Percentiles rank a stretch among this genome's conserved stretches.
These are phyloP conservation scores for Suillus luteus DNA, from an alignment of 768 basidiomycete genomes.

Conservation along the genomic window DNA sequence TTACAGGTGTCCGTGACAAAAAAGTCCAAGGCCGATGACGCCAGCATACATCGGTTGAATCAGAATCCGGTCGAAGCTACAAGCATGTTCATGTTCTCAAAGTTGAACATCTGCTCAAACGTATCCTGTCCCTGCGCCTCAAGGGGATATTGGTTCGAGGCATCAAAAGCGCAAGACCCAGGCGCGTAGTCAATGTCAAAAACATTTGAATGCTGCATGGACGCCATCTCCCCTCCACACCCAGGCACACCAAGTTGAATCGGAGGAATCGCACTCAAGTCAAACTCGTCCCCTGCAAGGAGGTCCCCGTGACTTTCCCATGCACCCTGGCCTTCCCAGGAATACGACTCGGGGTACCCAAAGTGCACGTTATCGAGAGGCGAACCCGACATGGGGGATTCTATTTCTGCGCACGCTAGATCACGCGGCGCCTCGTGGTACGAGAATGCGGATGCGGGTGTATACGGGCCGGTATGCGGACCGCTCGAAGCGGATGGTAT, in stretches of 20 bases:
- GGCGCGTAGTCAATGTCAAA: slow-evolving; percentile 27
- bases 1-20: slow-evolving; percentile 28
- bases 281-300: slow-evolving; percentile 65
- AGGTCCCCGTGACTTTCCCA: slow-evolving; percentile 39
- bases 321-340: slow-evolving; percentile 34
- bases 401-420: slow-evolving; percentile 16
- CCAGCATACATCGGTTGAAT: slow-evolving; percentile 38
- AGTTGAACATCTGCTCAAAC: slow-evolving; percentile 40
- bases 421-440: slow-evolving; percentile 26
- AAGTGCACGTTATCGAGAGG: slow-evolving; percentile 29
- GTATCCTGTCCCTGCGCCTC: slow-evolving; percentile 35
- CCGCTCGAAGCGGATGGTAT: slow-evolving; percentile 48
- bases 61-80: slow-evolving; percentile 34
- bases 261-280: slow-evolving; percentile 63
- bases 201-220: no score
- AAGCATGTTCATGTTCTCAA: slow-evolving; percentile 40
- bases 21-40: slow-evolving; percentile 30
- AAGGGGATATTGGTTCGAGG: slow-evolving; percentile 32
- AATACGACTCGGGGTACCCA: slow-evolving; percentile 30
- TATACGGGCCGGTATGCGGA: slow-evolving; percentile 52
- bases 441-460: slow-evolving; percentile 36
- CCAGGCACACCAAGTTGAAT: slow-evolving; percentile 61
- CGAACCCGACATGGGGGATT: slow-evolving; percentile 22
- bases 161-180: slow-evolving; percentile 28
- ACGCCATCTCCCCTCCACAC: slow-evolving; percentile 34